Conservation (phyloP, 345 rosid species). For the Salix koriyanagi region DNA sequence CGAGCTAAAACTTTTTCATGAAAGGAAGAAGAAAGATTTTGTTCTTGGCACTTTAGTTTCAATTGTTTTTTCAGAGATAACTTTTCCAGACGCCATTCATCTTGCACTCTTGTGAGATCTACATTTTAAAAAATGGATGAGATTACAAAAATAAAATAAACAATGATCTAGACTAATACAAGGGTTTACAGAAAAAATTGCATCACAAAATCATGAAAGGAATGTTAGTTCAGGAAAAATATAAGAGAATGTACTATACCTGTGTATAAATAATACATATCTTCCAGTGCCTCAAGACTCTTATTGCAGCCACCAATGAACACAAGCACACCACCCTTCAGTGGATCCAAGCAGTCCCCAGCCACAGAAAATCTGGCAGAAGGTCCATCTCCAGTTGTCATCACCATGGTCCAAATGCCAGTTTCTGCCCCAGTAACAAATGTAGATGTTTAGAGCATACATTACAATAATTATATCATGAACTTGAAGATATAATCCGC, state of each 20-base stretch:
- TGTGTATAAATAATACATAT: constrained; percentile 82
- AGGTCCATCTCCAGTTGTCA: constrained; percentile 73
- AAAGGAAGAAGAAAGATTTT: constrained; percentile 43
- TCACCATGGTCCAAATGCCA: constrained; percentile 71
- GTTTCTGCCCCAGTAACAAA: constrained; percentile 46
- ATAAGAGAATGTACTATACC: constrained; percentile 39
- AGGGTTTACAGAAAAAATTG: neutral
- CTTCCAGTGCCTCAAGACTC: constrained; percentile 92
- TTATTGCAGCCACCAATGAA: constrained; percentile 92
- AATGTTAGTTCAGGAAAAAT: constrained; percentile 2
- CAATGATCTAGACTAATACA: neutral
- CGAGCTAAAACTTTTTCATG: constrained; percentile 49
- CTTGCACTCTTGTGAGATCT: constrained; percentile 53
- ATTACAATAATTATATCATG: neutral
- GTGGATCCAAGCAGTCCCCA: constrained; percentile 87
- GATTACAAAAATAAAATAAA: constrained; percentile 5
- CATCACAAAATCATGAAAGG: neutral
- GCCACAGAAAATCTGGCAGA: constrained; percentile 92
- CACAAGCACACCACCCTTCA: constrained; percentile 63
- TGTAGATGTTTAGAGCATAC: neutral
- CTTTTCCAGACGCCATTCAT: constrained; percentile 59
- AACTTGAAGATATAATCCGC: neutral
- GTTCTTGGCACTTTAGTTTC: constrained; percentile 88
- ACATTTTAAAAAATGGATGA: constrained; percentile 10
- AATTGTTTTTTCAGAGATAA: constrained; percentile 85